phyloP scores from a whole-genome alignment of 306 rosid genomes.

The Pyrus pyrifolia region DNA sequence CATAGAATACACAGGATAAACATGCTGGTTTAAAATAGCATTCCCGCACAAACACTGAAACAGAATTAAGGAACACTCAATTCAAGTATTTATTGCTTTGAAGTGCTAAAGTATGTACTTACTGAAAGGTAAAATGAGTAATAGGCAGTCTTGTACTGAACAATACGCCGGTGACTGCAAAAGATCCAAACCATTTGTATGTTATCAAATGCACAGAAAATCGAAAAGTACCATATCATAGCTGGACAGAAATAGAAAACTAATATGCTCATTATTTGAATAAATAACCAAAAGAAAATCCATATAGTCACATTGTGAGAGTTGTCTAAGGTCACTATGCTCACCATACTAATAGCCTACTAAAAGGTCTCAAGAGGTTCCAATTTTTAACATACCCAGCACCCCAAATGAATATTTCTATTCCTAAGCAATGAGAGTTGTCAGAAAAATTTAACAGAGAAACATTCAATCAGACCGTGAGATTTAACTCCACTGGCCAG shows the following conservation, averaged over 20 bases:
- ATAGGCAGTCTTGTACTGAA: conserved; percentile 88
- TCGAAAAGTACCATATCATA: not conserved
- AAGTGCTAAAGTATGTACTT: conserved; percentile 21
- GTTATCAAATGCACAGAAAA: not conserved
- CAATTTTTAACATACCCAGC: not conserved
- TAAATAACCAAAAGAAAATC: not conserved
- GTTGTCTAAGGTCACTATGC: not conserved
- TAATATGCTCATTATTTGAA: not conserved
- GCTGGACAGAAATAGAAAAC: not conserved
- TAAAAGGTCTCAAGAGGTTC: not conserved
- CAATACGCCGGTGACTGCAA: conserved; percentile 82
- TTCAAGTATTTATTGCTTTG: not conserved
- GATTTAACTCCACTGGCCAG: not conserved
- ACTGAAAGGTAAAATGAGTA: conserved; percentile 91
- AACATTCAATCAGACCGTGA: not conserved
- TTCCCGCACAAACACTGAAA: not conserved
- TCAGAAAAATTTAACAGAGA: not conserved
- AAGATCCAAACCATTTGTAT: conserved; percentile 6
- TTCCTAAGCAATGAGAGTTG: not conserved
- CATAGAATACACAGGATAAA: not conserved
- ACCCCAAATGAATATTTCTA: not conserved
- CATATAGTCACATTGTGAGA: not conserved
- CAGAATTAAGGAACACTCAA: not conserved
- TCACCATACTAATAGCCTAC: not conserved
- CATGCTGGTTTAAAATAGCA: not conserved